Percentiles rank a stretch among this genome's conserved stretches.
These are phyloP conservation scores for Trichoderma asperellum DNA, from an alignment of 2,329 filamentous ascomycete species.

Conservation along the genomic window DNA sequence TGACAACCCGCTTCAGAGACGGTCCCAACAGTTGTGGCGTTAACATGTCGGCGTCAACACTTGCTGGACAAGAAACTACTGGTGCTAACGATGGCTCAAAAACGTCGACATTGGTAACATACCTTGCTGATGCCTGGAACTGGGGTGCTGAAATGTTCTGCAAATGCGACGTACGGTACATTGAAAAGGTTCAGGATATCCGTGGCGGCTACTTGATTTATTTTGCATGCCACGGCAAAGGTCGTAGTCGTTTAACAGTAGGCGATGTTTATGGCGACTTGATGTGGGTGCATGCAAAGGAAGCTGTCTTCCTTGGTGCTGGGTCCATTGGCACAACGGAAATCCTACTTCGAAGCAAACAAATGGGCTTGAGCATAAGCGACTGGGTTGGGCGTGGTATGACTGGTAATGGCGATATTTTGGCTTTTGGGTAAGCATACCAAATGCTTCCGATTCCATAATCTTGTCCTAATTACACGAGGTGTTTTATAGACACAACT, in stretches of 20 bases:
- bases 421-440: constrained; percentile 59
- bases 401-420: constrained; percentile 69
- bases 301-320: constrained; percentile 68
- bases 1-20: constrained; percentile 66
- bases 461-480: neutral
- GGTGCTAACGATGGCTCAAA: constrained; percentile 71
- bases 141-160: constrained; percentile 75
- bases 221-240: constrained; percentile 66
- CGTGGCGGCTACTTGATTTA: constrained; percentile 63
- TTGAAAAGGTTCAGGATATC: constrained; percentile 54
- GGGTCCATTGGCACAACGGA: constrained; percentile 68
- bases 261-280: constrained; percentile 58
- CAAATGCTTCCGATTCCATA: neutral
- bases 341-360: constrained; percentile 63
- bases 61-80: constrained; percentile 65
- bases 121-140: constrained; percentile 71
- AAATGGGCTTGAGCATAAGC: constrained; percentile 62
- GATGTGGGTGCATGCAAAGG: constrained; percentile 69
- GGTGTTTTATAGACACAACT: constrained; percentile 56
- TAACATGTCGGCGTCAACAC: constrained; percentile 61
- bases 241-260: constrained; percentile 58
- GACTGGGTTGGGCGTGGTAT: constrained; percentile 61
- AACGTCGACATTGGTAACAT: constrained; percentile 67
- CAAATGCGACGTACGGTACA: constrained; percentile 66
- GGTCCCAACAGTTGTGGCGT: constrained; percentile 67